phyloP scores from a whole-genome alignment of 2,329 filamentous ascomycete genomes.

The Diaporthe citri region DNA sequence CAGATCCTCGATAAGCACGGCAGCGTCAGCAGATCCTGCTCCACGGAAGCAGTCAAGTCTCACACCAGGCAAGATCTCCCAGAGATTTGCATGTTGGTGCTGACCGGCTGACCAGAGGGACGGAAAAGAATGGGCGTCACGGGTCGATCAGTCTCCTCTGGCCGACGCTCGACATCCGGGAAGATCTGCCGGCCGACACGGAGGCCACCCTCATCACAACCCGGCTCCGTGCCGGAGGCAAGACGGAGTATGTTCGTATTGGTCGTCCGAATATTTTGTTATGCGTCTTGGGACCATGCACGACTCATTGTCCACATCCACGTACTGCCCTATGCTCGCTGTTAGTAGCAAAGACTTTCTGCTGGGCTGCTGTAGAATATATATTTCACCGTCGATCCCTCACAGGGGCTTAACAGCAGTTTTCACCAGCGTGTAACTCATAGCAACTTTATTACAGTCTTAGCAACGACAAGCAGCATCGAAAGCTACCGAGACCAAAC shows the following conservation, averaged over 20 bases:
- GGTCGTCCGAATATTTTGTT: no score
- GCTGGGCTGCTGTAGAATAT: background rate
- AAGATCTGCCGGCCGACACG: slow-evolving; percentile 21
- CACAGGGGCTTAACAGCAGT: background rate
- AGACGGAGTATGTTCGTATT: background rate
- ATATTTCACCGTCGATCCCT: background rate
- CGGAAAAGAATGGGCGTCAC: slow-evolving; percentile 1
- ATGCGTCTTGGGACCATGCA: background rate
- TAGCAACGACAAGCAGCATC: no score
- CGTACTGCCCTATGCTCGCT: background rate
- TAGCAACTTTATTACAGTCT: background rate
- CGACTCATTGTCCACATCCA: background rate
- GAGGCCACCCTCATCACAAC: background rate
- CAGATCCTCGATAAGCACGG: slow-evolving; percentile 7
- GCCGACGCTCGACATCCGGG: background rate
- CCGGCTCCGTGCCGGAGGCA: slow-evolving; percentile 14
- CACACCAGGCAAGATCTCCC: background rate
- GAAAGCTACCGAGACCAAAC: background rate
- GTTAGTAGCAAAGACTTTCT: background rate
- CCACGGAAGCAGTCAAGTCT: background rate
- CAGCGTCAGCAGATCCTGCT: slow-evolving; percentile 10
- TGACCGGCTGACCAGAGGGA: slow-evolving; percentile 7
- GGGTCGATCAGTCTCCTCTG: background rate
- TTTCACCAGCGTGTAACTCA: background rate
- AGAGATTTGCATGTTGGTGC: background rate